These are phyloP conservation scores for Fennellomyces sp. DNA, from an alignment of 371 early-diverging fungal genomes.

Conservation along the genomic window DNA sequence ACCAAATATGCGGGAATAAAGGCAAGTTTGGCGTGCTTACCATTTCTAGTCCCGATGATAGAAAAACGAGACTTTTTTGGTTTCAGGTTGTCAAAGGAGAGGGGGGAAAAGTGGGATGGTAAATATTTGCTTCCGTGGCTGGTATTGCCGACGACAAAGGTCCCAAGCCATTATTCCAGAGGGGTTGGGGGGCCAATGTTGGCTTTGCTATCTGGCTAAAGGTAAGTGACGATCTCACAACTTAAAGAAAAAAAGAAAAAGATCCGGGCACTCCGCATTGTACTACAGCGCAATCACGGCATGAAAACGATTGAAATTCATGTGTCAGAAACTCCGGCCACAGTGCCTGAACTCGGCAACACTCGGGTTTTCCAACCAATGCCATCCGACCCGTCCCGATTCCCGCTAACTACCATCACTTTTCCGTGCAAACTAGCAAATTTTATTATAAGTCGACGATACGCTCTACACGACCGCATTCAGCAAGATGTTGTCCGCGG, in stretches of 20 bases:
- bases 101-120: not conserved
- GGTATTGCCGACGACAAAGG: not conserved
- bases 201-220: no score
- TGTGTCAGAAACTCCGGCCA: not conserved
- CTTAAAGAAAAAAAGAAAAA: not conserved
- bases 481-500: constrained; percentile 55
- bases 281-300: not conserved
- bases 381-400: not conserved
- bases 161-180: not conserved
- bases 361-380: not conserved
- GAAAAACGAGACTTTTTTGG: not conserved
- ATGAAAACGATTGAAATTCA: constrained; percentile 11
- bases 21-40: not conserved
- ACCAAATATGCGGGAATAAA: constrained; percentile 1
- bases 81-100: not conserved
- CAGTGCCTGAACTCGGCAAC: not conserved
- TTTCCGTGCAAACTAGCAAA: no score
- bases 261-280: not conserved
- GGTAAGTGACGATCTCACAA: no score
- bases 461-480: constrained; percentile 42
- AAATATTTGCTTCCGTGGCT: not conserved
- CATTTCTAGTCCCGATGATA: not conserved
- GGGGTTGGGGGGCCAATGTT: not conserved
- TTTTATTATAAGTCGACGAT: constrained; percentile 26
- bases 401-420: constrained; percentile 6